Evolutionary conservation across 805 yeast genomes (phyloP).

Genomic region (Yarrowia yakushimensis): DNA sequence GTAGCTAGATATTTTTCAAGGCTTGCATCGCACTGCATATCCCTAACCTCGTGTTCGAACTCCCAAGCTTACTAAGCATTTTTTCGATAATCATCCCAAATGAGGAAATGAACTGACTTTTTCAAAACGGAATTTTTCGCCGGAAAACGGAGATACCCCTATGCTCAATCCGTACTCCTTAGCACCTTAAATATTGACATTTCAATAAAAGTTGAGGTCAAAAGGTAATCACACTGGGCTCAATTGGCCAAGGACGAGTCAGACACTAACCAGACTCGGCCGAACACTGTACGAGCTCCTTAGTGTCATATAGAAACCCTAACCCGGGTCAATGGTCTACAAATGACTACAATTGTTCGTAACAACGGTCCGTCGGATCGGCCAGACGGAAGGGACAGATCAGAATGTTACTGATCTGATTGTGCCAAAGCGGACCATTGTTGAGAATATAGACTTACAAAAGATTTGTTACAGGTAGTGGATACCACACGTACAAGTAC

Average conservation of each 20-base stretch:
- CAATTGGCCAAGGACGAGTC: neutral
- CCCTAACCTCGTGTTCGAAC: neutral
- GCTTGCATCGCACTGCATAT: conserved; percentile 21
- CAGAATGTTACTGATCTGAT: no score
- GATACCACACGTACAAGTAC: no score
- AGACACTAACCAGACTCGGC: neutral
- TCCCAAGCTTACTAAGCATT: conserved; percentile 28
- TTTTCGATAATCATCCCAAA: neutral
- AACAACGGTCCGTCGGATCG: no score
- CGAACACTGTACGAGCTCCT: neutral
- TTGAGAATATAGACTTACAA: no score
- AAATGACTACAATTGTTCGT: neutral
- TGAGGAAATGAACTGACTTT: neutral
- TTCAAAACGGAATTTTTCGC: neutral
- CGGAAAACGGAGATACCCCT: neutral
- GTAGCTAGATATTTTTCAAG: neutral
- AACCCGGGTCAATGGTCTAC: conserved; percentile 29
- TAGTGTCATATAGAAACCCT: neutral
- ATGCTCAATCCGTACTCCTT: neutral
- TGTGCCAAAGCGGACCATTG: no score
- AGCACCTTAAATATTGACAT: neutral
- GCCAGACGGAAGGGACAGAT: no score
- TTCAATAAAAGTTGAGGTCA: neutral
- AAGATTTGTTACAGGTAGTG: no score
- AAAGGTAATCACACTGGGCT: neutral